Evolutionary conservation across 164 flowering plant species (phyloP).

Genomic region (Brasenia schreberi): DNA sequence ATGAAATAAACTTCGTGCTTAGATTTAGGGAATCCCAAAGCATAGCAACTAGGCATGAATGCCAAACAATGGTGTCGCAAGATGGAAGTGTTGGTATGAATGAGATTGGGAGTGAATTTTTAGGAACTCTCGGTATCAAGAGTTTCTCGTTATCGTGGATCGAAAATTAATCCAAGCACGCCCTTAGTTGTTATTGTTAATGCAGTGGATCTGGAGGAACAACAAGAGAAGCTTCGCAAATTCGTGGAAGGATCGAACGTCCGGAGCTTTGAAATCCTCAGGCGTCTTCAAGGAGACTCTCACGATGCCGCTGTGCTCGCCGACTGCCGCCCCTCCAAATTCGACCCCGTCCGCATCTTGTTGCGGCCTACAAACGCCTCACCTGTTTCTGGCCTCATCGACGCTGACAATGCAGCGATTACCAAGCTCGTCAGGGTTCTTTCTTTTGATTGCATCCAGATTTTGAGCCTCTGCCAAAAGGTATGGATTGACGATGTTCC

Average conservation of each 20-base stretch:
- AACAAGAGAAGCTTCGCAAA: conserved; percentile 23
- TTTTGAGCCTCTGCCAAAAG: conserved; percentile 12
- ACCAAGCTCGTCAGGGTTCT: conserved; percentile 18
- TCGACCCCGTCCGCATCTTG: conserved; percentile 12
- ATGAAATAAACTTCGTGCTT: too few relatives aligned
- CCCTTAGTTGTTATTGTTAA: neutral
- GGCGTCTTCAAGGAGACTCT: conserved; percentile 7
- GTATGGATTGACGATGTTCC: conserved; percentile 4
- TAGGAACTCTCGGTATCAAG: too few relatives aligned
- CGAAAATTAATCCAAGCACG: too few relatives aligned
- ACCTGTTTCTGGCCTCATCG: conserved; percentile 6
- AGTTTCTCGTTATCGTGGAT: too few relatives aligned
- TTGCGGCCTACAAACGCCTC: conserved; percentile 13
- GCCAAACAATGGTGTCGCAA: too few relatives aligned
- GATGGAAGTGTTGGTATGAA: too few relatives aligned
- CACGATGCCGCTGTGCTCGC: neutral
- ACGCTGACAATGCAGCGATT: conserved; percentile 15
- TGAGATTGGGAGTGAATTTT: too few relatives aligned
- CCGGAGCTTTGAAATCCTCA: conserved; percentile 9
- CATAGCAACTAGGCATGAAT: too few relatives aligned
- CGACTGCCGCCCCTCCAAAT: conserved; percentile 8
- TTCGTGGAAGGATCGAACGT: conserved; percentile 14
- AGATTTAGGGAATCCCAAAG: too few relatives aligned
- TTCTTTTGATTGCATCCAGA: conserved; percentile 17
- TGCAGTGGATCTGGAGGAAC: conserved; percentile 17